These are phyloP conservation scores for Phytophthora citrophthora DNA, from an alignment of 352 stramenopile genomes.

Conservation along the genomic window DNA sequence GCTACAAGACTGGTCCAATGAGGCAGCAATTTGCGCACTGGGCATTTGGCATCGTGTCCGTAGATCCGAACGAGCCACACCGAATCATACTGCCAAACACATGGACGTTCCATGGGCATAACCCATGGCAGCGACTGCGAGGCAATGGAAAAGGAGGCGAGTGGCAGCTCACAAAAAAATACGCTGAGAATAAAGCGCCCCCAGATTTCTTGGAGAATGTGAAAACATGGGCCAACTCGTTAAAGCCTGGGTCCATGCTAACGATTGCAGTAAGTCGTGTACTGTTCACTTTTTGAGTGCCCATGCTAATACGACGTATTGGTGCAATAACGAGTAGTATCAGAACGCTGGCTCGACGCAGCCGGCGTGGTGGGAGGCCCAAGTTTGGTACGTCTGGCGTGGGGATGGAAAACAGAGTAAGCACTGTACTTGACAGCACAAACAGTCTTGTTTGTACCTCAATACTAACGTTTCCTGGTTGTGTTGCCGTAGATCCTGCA, in stretches of 20 bases:
- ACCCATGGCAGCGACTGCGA: slow-evolving; percentile 59
- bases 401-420: slow-evolving; percentile 66
- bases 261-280: slow-evolving; percentile 62
- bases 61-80: slow-evolving; percentile 82
- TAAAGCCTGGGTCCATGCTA: slow-evolving; percentile 66
- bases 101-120: slow-evolving; percentile 75
- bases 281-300: background rate
- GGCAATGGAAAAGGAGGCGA: slow-evolving; percentile 82
- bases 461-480: background rate
- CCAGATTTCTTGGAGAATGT: slow-evolving; percentile 59
- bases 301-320: slow-evolving; percentile 16
- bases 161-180: slow-evolving; percentile 65
- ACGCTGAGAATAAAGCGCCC: slow-evolving; percentile 52
- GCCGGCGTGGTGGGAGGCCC: slow-evolving; percentile 80
- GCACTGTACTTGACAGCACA: background rate
- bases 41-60: slow-evolving; percentile 70
- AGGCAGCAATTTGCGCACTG: slow-evolving; percentile 65
- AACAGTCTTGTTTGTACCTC: no score
- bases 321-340: slow-evolving; percentile 48
- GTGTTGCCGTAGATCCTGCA: slow-evolving; percentile 45
- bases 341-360: slow-evolving; percentile 69
- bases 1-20: slow-evolving; percentile 81
- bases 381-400: slow-evolving; percentile 87
- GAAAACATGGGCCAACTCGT: slow-evolving; percentile 58
- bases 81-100: slow-evolving; percentile 70